Conservation (phyloP, 192 early-diverging fungal species). For the Linnemannia exigua region DNA sequence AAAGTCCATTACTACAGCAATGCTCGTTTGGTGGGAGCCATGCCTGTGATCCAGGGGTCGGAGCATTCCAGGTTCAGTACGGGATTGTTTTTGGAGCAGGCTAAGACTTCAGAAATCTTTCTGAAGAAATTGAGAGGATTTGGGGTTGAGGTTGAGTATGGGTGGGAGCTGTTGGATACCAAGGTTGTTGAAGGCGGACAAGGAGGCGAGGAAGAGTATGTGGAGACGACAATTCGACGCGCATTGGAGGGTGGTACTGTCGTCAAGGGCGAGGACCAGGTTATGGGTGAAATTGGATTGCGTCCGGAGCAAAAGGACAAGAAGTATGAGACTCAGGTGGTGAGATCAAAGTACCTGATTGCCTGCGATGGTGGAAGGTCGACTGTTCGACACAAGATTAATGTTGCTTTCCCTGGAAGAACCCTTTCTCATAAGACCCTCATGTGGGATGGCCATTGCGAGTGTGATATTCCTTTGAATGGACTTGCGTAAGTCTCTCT, state of each 20-base stretch:
- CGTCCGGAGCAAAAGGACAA: constrained; percentile 2
- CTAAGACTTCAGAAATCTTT: constrained; percentile 21
- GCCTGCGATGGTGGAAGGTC: constrained; percentile 36
- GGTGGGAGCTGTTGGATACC: constrained; percentile 45
- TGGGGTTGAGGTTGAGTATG: constrained; percentile 33
- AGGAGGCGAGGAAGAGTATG: not conserved
- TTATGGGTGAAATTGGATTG: constrained; percentile 13
- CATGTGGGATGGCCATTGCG: no score
- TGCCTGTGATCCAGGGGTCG: no score
- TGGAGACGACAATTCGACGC: constrained; percentile 16
- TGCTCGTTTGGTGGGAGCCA: no score
- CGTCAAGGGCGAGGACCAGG: not conserved
- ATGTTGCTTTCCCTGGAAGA: constrained; percentile 20
- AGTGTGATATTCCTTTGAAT: no score
- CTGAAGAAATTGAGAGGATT: constrained; percentile 5
- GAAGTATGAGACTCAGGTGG: constrained; percentile 12
- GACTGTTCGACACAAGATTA: constrained; percentile 31
- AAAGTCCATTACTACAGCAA: no score
- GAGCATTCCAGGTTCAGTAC: no score
- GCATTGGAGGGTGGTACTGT: not conserved
- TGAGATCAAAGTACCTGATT: constrained; percentile 36
- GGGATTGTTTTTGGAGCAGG: constrained; percentile 20
- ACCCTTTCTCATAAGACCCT: no score
- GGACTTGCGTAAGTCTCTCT: no score
- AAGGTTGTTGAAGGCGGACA: constrained; percentile 4